Conservation (phyloP, 148 eudicot genomes). For the Polygonum aviculare region DNA sequence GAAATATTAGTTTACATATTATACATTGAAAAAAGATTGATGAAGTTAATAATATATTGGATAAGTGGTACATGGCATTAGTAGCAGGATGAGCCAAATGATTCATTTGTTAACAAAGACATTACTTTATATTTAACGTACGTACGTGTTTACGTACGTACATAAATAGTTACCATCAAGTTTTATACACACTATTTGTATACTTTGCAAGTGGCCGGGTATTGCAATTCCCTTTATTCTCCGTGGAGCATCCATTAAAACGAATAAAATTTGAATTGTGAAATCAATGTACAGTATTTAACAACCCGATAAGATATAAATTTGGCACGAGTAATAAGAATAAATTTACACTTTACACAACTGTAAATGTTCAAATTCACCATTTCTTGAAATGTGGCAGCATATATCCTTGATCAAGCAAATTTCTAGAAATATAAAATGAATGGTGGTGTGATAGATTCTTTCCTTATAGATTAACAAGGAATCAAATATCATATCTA, state of each 20-base stretch:
- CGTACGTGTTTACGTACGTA: too few relatives aligned
- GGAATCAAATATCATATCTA: too few relatives aligned
- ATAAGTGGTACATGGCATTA: too few relatives aligned
- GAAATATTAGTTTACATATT: too few relatives aligned
- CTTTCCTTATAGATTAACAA: neutral
- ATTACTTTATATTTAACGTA: too few relatives aligned
- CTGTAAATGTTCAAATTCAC: neutral
- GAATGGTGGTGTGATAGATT: neutral
- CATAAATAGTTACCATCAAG: too few relatives aligned
- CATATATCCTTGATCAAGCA: neutral
- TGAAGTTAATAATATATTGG: too few relatives aligned
- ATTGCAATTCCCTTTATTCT: neutral
- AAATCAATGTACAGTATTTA: neutral
- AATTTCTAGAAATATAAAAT: neutral
- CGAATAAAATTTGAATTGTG: neutral
- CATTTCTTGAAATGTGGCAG: neutral
- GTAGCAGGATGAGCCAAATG: too few relatives aligned
- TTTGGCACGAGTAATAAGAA: neutral
- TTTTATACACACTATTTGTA: neutral
- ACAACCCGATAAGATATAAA: neutral
- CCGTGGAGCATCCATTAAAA: neutral
- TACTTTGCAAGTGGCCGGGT: neutral
- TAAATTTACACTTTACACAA: neutral
- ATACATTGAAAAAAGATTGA: too few relatives aligned
- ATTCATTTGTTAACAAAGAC: too few relatives aligned